Evolutionary conservation across 495 filamentous ascomycete genomes (phyloP), one percentile per base, ranked within the genome.

Genomic region (Barbatosphaeria neglecta): DNA sequence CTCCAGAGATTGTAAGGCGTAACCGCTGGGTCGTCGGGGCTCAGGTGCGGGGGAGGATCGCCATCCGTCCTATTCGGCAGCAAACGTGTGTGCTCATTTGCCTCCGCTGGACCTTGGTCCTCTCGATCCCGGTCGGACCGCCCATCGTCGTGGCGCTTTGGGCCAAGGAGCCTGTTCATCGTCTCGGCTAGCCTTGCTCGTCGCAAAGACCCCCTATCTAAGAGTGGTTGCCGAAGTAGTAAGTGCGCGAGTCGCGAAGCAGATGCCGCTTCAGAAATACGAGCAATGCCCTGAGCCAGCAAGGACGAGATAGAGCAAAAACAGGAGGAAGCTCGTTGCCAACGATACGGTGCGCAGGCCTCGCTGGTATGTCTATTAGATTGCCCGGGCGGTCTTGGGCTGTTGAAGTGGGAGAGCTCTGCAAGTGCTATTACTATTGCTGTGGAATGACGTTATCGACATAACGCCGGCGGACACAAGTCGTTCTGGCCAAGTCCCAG

Each of bases 1-100:
- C 78, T 84, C 80, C 85, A 94, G 44, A 96, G 80, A 58, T 98
- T 98, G 67, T 95, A 95, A 0, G 92, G 92, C 1, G 92, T 89
- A 24, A 97, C 92, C 45, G 90, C 90, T 43, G 90, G 92, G 63
- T 96, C 90, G 74, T 95, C 87, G n/a, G 90, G 90, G 50, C 83
- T 84, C 37, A 96, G 68, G 54, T 83, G 90, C 37, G 72, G 76
- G 42, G 72, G 76, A 41, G 78, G 72, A 20, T 64, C 64, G 46
- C 68, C 63, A 46, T 69, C 61, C 43, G 72, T 52, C 43, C 68
- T 66, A 42, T 80, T 75, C 37, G 82, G 76, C 27, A 93, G 70
- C 46, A 95, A 68, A 27, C 83, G 73, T 15, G 86, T 87, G 48
- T 82, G 75, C 61, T 97, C 90, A 52, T 85, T 75, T 15, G 84